Base-by-base conservation (phyloP, 352 stramenopile genomes). In the Halophytophthora batemanensis region DNA sequence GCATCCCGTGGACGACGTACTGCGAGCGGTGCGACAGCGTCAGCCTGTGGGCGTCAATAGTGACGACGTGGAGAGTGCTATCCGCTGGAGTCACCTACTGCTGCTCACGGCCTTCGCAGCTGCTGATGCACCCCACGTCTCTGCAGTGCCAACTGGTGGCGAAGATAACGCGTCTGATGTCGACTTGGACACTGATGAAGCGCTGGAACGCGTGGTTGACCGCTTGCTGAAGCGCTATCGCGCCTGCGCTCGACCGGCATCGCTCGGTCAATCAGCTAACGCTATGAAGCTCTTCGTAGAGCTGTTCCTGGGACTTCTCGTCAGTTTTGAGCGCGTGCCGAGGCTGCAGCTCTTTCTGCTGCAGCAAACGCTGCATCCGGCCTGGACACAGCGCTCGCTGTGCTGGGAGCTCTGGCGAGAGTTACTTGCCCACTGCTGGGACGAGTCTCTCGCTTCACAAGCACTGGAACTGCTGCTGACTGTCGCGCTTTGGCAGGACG, bases 381-480 rank as follows among this genome's bases (percentile, higher is more conserved):
- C 73, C 33, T 63, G 66, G 34, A 54, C 46, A 5, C 73, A 80
- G 31, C 72, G 66, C 15, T 59, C 59, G 1, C 11, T 88, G 31
- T 52, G 80, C 43, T 85, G 66, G 68, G 66, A 74, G 21, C 40
- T 84, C 3, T 88, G 77, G 77, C 66, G 66, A 21, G 74, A 88
- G 54, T 45, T 86, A 6, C 21, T 88, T 45, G 86, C 72, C 46
- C 78, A 63, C 36, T 65, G 66, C 37, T 86, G 65, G 72, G 55
- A 77, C 21, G 71, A 83, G 37, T 13, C 42, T 5, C 47, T 75
- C 2, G 63, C 65, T 25, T 35, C 45, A 0, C 42, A 60, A 0
- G 42, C 49, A 5, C 61, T 88, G 33, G 47, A 61, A 6, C 68
- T 64, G 29, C 55, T 88, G 11, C 14, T 88, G 34, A 25, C 53